Evolutionary conservation across 306 rosid genomes (phyloP).

Genomic region (Vachellia pachyceras): DNA sequence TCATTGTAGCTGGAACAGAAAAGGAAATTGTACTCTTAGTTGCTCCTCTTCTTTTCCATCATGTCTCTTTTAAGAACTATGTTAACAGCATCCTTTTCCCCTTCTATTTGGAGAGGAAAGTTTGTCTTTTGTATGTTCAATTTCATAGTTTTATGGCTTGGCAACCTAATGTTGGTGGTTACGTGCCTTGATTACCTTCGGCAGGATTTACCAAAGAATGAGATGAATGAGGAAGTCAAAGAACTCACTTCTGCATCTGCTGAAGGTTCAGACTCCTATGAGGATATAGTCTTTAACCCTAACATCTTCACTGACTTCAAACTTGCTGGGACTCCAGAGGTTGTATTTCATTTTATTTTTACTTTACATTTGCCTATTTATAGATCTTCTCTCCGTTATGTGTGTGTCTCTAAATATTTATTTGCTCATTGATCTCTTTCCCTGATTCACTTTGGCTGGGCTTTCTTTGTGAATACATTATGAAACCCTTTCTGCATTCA

Average conservation of each 20-base stretch:
- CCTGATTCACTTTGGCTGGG: background rate
- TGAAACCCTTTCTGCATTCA: constrained; percentile 18
- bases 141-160: constrained; percentile 17
- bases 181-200: constrained; percentile 28
- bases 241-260: constrained; percentile 47
- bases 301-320: constrained; percentile 93
- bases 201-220: constrained; percentile 63
- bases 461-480: constrained; percentile 26
- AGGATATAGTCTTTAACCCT: constrained; percentile 83
- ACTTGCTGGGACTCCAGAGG: constrained; percentile 84
- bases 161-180: constrained; percentile 21
- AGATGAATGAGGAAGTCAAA: constrained; percentile 53
- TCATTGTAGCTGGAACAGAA: background rate
- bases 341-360: constrained; percentile 21
- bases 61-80: background rate
- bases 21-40: background rate
- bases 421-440: background rate
- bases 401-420: background rate
- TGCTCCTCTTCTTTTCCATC: background rate
- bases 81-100: background rate
- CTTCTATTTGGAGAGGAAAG: background rate
- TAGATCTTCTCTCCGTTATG: background rate
- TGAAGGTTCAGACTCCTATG: constrained; percentile 46
- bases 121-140: constrained; percentile 5
- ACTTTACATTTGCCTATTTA: constrained; percentile 6